phyloP scores from a whole-genome alignment of 2,329 filamentous ascomycete genomes.

The Xylaria sp. region DNA sequence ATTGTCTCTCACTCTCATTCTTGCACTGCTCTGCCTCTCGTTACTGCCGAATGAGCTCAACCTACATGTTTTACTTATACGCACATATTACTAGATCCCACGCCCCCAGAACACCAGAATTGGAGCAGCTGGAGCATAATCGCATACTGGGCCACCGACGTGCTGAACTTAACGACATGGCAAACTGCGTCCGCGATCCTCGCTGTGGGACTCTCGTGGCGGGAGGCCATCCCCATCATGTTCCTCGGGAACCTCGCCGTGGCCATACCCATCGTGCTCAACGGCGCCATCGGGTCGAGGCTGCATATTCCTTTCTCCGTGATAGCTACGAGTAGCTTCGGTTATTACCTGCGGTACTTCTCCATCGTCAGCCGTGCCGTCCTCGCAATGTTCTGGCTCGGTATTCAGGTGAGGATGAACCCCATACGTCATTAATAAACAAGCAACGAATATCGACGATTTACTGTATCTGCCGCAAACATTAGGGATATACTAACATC shows the following conservation, averaged over 20 bases:
- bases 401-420: constrained; percentile 51
- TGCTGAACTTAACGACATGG: constrained; percentile 45
- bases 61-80: constrained; percentile 21
- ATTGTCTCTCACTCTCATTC: constrained; percentile 8
- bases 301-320: constrained; percentile 57
- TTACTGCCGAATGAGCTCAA: neutral
- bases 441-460: no score
- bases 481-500: neutral
- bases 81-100: constrained; percentile 41
- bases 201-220: constrained; percentile 45
- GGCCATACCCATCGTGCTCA: constrained; percentile 57
- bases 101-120: constrained; percentile 45
- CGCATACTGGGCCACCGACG: constrained; percentile 46
- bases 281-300: constrained; percentile 53
- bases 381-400: constrained; percentile 63
- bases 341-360: constrained; percentile 51
- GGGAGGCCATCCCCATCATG: constrained; percentile 48
- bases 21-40: neutral
- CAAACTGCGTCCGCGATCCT: constrained; percentile 45
- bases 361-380: constrained; percentile 49
- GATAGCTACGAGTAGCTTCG: constrained; percentile 51
- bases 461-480: no score
- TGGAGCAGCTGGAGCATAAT: constrained; percentile 46
- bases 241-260: constrained; percentile 66
- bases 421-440: neutral